Evolutionary conservation across 495 filamentous ascomycete species (phyloP), one percentile per base, ranked within the genome.

Genomic region (Pseudomonodictys pantanalensis): DNA sequence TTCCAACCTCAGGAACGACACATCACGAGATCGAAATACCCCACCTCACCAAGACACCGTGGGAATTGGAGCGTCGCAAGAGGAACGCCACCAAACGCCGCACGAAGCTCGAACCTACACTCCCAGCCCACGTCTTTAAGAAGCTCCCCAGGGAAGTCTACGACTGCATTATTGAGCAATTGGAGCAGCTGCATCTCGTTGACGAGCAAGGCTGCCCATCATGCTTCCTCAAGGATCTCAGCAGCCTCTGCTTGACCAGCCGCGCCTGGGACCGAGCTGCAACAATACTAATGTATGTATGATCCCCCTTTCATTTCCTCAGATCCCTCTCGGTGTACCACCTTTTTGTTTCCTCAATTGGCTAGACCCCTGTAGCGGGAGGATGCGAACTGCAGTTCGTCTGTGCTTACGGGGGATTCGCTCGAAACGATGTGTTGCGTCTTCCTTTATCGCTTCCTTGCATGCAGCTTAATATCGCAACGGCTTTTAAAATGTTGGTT

Each of bases 161-260:
- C 65, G 76, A 82, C 52, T 79, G 74, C 43, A 81, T 86, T 26
- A 58, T 84, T 9, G 72, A 74, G 33, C 77, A 81, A 45, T 58
- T 86, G 12, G 74, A 79, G 41, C 57, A 64, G 6, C 50, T 83
- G 38, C 81, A 86, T 58, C 45, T 75, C 71, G 22, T 54, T 45
- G 18, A 68, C 70, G 17, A 75, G 75, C 58, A 68, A 66, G 75
- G 77, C 38, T 93, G 90, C 66, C 78, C 83, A 52, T 88, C 86
- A 60, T 92, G 90, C 72, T 90, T 85, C 72, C 85, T 89, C 75
- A 82, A 87, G 48, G 89, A 93, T 67, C 69, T 91, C 24, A 83
- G 82, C 64, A 78, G 81, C 48, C 77, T 91, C 28, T 82, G 84
- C 33, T 65, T 90, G 52, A 86, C 83, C 28, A 84, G 80, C 55